Percentiles rank a stretch among this genome's conserved stretches.
These are phyloP conservation scores for Metarhizium humberi DNA, from an alignment of 2,329 filamentous ascomycete species.

Conservation along the genomic window DNA sequence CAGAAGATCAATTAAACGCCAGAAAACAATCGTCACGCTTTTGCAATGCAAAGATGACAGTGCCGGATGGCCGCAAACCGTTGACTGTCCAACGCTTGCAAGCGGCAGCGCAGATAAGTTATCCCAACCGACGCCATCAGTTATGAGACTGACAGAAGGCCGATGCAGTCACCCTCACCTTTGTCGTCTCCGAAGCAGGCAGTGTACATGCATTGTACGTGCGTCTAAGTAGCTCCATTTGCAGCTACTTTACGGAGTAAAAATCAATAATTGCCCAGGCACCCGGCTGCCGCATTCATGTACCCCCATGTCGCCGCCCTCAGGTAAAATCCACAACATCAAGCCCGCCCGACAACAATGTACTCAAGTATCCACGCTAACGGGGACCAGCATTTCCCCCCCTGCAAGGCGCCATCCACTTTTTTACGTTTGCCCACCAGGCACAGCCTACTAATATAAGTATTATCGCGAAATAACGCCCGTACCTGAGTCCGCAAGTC, in stretches of 20 bases:
- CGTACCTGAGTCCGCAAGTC: neutral
- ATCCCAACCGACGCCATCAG: neutral
- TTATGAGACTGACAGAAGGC: neutral
- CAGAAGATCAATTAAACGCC: too few relatives aligned
- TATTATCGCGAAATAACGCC: neutral
- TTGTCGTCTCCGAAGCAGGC: neutral
- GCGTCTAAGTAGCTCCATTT: neutral
- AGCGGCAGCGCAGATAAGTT: too few relatives aligned
- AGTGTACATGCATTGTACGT: too few relatives aligned
- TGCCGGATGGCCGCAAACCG: too few relatives aligned
- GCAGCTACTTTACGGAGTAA: neutral
- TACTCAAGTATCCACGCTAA: neutral
- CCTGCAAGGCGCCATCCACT: neutral
- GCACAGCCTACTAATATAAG: neutral
- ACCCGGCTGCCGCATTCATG: conserved; percentile 1
- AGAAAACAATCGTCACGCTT: too few relatives aligned
- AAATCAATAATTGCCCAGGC: neutral
- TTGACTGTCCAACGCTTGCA: too few relatives aligned
- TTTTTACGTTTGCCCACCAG: neutral
- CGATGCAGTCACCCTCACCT: neutral
- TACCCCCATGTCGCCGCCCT: neutral
- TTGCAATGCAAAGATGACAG: too few relatives aligned
- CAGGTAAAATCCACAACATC: neutral
- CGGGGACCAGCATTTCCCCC: neutral
- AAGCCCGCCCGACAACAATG: neutral